A percentile compares a stretch with the other conserved stretches of the same genome.
Conservation (phyloP, 129 eudicot genomes). For the Mikania micrantha region DNA sequence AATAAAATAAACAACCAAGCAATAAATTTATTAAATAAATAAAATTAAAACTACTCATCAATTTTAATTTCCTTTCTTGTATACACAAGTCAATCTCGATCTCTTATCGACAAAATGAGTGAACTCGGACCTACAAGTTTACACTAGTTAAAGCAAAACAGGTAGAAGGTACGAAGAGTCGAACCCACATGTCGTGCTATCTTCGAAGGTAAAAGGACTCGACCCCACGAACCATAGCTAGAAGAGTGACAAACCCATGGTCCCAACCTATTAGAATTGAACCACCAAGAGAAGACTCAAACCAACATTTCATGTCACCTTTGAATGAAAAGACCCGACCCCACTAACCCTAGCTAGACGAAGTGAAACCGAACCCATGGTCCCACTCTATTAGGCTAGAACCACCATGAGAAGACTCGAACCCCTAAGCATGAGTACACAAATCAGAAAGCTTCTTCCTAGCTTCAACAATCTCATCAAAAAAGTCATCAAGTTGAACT, state of each 20-base stretch:
- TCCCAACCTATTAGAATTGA: conserved; percentile 6
- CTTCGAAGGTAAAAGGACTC: background rate
- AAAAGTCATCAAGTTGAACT: conserved; percentile 64
- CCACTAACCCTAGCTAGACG: conserved; percentile 24
- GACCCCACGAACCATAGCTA: background rate
- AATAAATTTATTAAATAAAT: conserved; percentile 23
- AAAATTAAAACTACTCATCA: conserved; percentile 14
- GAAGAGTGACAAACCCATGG: background rate
- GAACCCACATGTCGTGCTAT: background rate
- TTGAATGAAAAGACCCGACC: conserved; percentile 8
- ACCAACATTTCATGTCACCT: too few species aligned
- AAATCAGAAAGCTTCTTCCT: conserved; percentile 58
- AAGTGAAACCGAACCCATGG: conserved; percentile 8
- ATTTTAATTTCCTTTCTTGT: conserved; percentile 22
- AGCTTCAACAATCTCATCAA: conserved; percentile 75
- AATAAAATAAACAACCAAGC: conserved; percentile 1
- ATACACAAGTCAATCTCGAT: conserved; percentile 29
- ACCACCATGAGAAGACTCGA: conserved; percentile 4
- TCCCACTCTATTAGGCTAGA: conserved; percentile 6
- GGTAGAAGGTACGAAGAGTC: background rate
- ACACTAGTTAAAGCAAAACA: conserved; percentile 9
- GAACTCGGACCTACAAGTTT: conserved; percentile 11
- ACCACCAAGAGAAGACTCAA: too few species aligned
- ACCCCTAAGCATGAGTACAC: conserved; percentile 49
- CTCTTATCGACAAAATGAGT: conserved; percentile 21